These are phyloP conservation scores for Corymbia maculata DNA, from an alignment of 345 rosid genomes.

Conservation along the genomic window DNA sequence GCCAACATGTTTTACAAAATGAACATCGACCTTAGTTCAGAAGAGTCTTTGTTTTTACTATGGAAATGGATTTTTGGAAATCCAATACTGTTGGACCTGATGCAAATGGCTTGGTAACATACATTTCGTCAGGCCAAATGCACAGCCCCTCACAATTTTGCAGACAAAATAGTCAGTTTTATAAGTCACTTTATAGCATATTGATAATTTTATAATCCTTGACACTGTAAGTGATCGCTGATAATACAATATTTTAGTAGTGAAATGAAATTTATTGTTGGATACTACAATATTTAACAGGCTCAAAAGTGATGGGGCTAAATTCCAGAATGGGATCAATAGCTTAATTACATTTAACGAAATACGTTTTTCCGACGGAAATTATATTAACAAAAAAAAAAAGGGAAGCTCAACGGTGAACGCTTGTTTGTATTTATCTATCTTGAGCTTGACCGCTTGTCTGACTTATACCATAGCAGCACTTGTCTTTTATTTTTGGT, in stretches of 20 bases:
- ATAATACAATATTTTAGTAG: neutral
- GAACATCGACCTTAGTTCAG: neutral
- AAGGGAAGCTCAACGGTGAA: no score
- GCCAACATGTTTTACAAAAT: neutral
- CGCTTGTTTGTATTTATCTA: no score
- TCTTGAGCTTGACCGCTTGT: no score
- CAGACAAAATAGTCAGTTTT: neutral
- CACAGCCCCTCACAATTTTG: neutral
- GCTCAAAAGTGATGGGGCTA: neutral
- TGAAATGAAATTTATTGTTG: neutral
- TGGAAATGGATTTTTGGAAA: no score
- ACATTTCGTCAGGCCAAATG: neutral
- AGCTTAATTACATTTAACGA: no score
- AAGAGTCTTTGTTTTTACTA: neutral
- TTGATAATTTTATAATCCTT: no score
- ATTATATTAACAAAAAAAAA: no score
- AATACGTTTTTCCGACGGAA: rapidly evolving
- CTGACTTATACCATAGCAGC: neutral
- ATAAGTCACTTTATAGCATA: no score
- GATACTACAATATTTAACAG: neutral
- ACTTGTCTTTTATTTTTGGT: neutral
- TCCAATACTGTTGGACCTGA: no score
- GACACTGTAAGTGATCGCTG: neutral
- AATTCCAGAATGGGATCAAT: neutral
- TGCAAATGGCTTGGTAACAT: no score